Evolutionary conservation across 176 grass and related monocot species (phyloP).

Genomic region (Lolium rigidum): DNA sequence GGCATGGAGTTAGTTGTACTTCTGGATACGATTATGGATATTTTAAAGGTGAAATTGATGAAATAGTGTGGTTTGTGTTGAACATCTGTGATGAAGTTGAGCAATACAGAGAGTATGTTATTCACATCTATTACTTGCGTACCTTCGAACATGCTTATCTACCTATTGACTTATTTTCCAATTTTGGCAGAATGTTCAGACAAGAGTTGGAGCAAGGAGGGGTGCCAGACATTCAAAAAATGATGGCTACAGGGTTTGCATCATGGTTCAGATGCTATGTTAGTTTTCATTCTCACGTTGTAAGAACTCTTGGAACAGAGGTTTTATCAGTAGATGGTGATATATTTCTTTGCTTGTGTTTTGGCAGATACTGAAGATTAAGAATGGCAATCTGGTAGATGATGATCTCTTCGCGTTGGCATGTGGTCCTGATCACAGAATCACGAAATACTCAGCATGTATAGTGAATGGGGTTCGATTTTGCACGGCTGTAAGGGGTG

Average conservation of each 20-base stretch:
- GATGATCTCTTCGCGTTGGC: neutral
- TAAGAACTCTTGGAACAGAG: neutral
- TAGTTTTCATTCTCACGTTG: neutral
- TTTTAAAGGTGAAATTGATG: neutral
- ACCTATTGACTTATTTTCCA: too few relatives aligned
- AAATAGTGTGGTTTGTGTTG: neutral
- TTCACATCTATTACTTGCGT: neutral
- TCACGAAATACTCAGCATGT: constrained; percentile 19
- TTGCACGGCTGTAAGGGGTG: neutral
- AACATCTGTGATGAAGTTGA: neutral
- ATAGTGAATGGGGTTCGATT: constrained; percentile 22
- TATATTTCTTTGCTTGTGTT: neutral
- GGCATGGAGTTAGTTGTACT: neutral
- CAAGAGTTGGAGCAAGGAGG: neutral
- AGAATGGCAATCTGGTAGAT: neutral
- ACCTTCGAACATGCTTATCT: too few relatives aligned
- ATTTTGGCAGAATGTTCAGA: neutral
- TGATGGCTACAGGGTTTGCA: neutral
- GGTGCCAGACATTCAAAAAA: neutral
- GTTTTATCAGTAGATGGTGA: neutral
- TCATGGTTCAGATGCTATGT: constrained; percentile 1
- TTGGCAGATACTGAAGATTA: neutral
- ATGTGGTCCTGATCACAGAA: neutral
- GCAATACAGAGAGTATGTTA: neutral
- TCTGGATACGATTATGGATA: neutral